Evolutionary conservation across 2,329 filamentous ascomycete genomes (phyloP).

Genomic region (Zasmidium angulare): DNA sequence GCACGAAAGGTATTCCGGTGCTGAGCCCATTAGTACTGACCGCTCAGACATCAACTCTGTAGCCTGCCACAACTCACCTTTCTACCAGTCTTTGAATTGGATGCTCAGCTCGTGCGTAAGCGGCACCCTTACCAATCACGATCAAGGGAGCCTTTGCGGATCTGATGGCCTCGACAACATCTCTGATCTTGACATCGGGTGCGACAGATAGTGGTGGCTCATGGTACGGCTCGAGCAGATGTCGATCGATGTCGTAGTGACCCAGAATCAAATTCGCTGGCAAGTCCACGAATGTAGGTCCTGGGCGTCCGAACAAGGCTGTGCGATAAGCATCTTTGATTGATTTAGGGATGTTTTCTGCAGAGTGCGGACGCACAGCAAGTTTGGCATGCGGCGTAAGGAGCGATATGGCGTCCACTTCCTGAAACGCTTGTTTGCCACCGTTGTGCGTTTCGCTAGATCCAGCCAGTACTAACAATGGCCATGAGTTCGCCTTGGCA

Average conservation of each 20-base stretch:
- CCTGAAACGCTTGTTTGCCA: slow-evolving; percentile 58
- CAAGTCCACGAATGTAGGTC: slow-evolving; percentile 8
- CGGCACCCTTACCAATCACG: slow-evolving; percentile 8
- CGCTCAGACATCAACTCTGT: slow-evolving; percentile 25
- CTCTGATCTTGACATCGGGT: slow-evolving; percentile 44
- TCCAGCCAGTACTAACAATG: slow-evolving; percentile 55
- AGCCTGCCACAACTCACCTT: slow-evolving; percentile 16
- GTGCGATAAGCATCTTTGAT: slow-evolving; percentile 46
- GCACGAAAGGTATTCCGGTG: slow-evolving; percentile 55
- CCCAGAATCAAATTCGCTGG: slow-evolving; percentile 43
- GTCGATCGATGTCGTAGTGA: slow-evolving; percentile 24
- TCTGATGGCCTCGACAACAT: slow-evolving; percentile 40
- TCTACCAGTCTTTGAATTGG: slow-evolving; percentile 48
- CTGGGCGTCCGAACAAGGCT: slow-evolving; percentile 7
- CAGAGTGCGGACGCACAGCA: slow-evolving; percentile 46
- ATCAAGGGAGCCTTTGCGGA: slow-evolving; percentile 17
- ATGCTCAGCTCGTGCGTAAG: slow-evolving; percentile 34
- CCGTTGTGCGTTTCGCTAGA: slow-evolving; percentile 53
- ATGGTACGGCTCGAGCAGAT: slow-evolving; percentile 16
- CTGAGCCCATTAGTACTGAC: slow-evolving; percentile 14
- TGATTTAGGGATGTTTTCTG: slow-evolving; percentile 48
- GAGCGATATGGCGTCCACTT: slow-evolving; percentile 56
- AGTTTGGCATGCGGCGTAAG: slow-evolving; percentile 56
- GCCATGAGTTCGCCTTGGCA: slow-evolving; percentile 55
- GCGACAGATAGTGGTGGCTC: slow-evolving; percentile 45